Conservation (phyloP, 139 green algal genomes). For the Chlorella sp. region DNA sequence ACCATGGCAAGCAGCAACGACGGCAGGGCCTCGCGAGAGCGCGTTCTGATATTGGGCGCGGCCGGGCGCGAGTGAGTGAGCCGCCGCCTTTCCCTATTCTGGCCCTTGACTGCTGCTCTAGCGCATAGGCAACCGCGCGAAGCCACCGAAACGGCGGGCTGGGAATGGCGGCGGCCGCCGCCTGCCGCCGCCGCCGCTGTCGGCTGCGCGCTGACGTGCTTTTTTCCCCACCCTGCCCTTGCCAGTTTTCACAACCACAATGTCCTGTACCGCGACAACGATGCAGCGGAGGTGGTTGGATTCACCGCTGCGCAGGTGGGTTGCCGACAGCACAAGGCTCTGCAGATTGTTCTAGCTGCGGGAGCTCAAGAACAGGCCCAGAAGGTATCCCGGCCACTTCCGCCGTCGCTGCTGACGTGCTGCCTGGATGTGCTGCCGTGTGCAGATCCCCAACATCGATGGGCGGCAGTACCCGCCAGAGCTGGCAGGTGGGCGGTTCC, state of each 20-base stretch:
- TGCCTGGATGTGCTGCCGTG: neutral
- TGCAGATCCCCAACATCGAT: conserved; percentile 57
- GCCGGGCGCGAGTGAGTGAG: conserved; percentile 35
- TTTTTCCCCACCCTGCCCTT: neutral
- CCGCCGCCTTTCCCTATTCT: neutral
- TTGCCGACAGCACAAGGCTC: neutral
- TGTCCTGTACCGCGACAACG: conserved; percentile 31
- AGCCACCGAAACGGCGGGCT: neutral
- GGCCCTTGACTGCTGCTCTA: neutral
- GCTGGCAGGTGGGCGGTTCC: conserved; percentile 35
- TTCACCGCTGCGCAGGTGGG: conserved; percentile 57
- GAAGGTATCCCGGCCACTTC: too few species aligned
- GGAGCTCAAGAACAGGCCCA: neutral
- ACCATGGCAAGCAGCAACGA: too few species aligned
- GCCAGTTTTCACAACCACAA: conserved; percentile 56
- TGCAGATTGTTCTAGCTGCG: too few species aligned
- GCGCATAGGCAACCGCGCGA: neutral
- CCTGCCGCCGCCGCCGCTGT: neutral
- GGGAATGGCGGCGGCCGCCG: neutral
- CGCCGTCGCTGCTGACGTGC: neutral
- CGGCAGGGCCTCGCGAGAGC: neutral
- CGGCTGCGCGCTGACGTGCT: neutral
- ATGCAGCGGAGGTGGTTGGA: conserved; percentile 30
- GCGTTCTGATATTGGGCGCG: conserved; percentile 39
- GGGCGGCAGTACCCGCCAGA: conserved; percentile 31